phyloP scores from a whole-genome alignment of 225 moss, liverwort and hornwort genomes.

The Polytrichum formosum region DNA sequence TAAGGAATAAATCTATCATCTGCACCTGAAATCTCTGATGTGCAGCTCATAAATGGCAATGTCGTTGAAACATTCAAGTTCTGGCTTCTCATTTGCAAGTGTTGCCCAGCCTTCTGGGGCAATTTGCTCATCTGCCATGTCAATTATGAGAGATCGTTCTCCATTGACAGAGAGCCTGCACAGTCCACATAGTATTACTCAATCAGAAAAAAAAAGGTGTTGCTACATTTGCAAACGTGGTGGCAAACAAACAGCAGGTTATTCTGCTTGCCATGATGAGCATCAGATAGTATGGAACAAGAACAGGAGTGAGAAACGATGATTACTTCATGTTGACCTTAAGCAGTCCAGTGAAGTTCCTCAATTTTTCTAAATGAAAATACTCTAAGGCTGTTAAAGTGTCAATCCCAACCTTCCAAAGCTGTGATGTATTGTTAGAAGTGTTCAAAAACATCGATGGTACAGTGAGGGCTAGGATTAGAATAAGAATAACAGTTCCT shows the following conservation, averaged over 20 bases:
- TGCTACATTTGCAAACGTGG: no score
- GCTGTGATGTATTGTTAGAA: no score
- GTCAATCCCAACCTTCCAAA: no score
- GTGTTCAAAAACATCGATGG: no score
- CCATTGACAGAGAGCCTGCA: constrained; percentile 86
- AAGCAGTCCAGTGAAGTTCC: no score
- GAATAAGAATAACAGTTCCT: no score
- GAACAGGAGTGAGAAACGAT: not conserved
- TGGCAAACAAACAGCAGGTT: no score
- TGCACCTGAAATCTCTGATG: constrained; percentile 89
- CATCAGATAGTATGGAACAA: not conserved
- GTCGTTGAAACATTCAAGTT: constrained; percentile 69
- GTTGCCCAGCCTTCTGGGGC: constrained; percentile 76
- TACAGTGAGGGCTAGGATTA: no score
- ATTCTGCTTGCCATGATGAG: not conserved
- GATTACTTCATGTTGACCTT: not conserved
- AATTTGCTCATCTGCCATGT: constrained; percentile 53
- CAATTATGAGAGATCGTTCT: constrained; percentile 65
- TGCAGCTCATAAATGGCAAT: constrained; percentile 96
- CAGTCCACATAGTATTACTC: not conserved
- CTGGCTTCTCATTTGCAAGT: constrained; percentile 63
- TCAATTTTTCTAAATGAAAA: no score
- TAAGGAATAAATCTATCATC: not conserved
- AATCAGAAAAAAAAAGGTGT: no score
- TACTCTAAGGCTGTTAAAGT: no score